Conservation (phyloP, 768 basidiomycete genomes). For the Russula emetica region DNA sequence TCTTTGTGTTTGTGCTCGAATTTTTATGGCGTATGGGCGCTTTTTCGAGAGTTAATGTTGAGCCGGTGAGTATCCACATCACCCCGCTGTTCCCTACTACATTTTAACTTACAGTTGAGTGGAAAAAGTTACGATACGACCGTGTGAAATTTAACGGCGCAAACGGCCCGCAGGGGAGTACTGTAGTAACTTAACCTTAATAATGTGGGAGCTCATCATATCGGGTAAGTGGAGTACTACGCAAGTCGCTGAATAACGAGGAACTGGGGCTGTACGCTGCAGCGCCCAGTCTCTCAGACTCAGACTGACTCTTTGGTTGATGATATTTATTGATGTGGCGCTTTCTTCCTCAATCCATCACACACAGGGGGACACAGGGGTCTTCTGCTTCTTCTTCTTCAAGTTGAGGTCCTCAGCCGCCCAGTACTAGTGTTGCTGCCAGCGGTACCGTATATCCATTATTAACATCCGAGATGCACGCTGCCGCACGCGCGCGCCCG, state of each 20-base stretch:
- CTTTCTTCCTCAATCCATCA: constrained; percentile 4
- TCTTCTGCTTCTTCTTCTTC: too few species aligned
- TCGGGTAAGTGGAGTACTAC: constrained; percentile 20
- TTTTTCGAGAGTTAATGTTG: neutral
- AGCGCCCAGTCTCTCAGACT: too few species aligned
- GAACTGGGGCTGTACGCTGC: too few species aligned
- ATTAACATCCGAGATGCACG: constrained; percentile 6
- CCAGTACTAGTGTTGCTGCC: too few species aligned
- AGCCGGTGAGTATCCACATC: neutral
- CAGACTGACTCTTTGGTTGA: too few species aligned
- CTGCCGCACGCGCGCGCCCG: neutral
- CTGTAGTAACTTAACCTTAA: too few species aligned
- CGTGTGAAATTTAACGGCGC: constrained; percentile 7
- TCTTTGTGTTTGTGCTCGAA: too few species aligned
- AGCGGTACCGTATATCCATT: constrained; percentile 7
- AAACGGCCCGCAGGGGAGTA: constrained; percentile 10
- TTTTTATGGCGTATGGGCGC: too few species aligned
- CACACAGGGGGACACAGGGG: constrained; percentile 5
- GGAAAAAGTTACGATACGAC: too few species aligned
- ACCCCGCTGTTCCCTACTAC: neutral
- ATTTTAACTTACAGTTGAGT: neutral
- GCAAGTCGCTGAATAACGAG: constrained; percentile 1
- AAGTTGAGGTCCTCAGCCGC: too few species aligned
- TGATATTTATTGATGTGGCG: constrained; percentile 13
- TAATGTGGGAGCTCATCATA: too few species aligned